Conservation (phyloP, 345 rosid species). For the Mallotus nudiflorus region DNA sequence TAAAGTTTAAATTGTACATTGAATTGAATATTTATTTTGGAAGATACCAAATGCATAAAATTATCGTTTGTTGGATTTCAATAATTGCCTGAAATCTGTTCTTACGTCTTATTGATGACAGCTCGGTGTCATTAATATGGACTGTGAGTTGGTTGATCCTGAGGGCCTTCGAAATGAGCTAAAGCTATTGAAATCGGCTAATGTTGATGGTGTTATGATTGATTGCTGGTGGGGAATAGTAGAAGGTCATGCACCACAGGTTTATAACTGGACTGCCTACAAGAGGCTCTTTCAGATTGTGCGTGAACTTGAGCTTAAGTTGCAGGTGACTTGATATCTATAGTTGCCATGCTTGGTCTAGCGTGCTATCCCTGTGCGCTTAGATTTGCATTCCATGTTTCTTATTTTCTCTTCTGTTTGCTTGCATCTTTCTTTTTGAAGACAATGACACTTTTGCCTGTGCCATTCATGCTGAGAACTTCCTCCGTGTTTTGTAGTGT, state of each 20-base stretch:
- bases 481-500: background rate
- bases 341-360: background rate
- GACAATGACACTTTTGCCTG: background rate
- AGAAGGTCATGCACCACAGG: conserved; percentile 79
- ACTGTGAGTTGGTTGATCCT: conserved; percentile 85
- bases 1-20: too few species aligned
- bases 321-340: conserved; percentile 57
- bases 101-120: conserved; percentile 29
- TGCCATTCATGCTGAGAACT: background rate
- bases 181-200: conserved; percentile 63
- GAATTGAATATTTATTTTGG: background rate
- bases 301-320: conserved; percentile 70
- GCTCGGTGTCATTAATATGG: conserved; percentile 84
- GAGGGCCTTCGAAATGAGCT: conserved; percentile 71
- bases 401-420: background rate
- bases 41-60: background rate
- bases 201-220: conserved; percentile 81
- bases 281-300: conserved; percentile 71
- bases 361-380: background rate
- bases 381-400: background rate
- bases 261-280: conserved; percentile 92
- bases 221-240: conserved; percentile 99
- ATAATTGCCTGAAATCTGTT: background rate
- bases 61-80: background rate
- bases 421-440: too few species aligned